phyloP scores from a whole-genome alignment of 208 protist genomes.

The Crithidia brevicula region DNA sequence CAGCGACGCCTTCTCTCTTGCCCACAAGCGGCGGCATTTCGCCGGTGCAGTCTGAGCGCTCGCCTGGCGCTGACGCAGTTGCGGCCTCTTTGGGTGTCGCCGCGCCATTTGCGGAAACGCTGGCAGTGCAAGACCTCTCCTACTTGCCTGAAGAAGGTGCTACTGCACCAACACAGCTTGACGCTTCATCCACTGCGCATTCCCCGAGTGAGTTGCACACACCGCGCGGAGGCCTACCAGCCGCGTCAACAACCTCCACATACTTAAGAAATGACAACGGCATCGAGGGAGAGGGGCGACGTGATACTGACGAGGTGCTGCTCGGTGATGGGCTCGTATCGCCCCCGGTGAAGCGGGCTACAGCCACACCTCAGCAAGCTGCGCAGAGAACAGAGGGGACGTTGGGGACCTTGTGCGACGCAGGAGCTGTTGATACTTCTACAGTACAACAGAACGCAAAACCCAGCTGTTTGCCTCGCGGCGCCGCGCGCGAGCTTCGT shows the following conservation, averaged over 20 bases:
- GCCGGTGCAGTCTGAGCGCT: not conserved
- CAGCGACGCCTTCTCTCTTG: conserved; percentile 11
- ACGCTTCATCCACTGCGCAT: conserved; percentile 11
- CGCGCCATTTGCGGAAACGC: conserved; percentile 17
- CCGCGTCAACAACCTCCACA: too few species aligned
- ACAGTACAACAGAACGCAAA: not conserved
- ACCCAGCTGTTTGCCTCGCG: too few species aligned
- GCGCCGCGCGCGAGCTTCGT: not conserved
- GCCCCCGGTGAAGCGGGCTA: conserved; percentile 18
- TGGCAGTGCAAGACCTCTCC: conserved; percentile 43
- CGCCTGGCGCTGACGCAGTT: not conserved
- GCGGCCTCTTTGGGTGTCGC: not conserved
- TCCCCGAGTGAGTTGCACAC: conserved; percentile 13
- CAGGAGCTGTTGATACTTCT: too few species aligned
- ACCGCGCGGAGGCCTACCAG: too few species aligned
- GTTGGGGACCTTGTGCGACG: too few species aligned
- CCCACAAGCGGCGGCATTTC: not conserved
- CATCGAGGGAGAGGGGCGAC: too few species aligned
- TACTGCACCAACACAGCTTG: not conserved
- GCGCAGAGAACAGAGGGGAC: not conserved
- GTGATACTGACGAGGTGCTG: conserved; percentile 29
- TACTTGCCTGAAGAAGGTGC: conserved; percentile 19
- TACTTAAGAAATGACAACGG: not conserved
- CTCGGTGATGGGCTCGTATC: conserved; percentile 23
- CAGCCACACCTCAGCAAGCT: conserved; percentile 17